These are phyloP conservation scores for Teratosphaeria zuluensis DNA, from an alignment of 2,329 filamentous ascomycete genomes.

Conservation along the genomic window DNA sequence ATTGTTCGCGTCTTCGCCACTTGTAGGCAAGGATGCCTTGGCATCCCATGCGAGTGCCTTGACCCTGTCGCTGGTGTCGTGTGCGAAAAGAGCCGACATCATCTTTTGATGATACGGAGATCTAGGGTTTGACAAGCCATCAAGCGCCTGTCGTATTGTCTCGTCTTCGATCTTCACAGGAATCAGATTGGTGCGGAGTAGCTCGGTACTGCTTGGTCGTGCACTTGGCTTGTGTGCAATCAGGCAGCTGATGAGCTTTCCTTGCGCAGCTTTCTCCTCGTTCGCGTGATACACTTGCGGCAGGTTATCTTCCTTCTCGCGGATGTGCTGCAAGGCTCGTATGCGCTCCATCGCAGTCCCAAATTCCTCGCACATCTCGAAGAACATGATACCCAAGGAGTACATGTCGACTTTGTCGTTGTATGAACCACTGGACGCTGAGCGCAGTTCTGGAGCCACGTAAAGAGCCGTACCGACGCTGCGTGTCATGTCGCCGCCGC, in stretches of 20 bases:
- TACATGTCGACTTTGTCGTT: slow-evolving; percentile 98
- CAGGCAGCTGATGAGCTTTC: slow-evolving; percentile 67
- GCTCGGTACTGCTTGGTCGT: slow-evolving; percentile 70
- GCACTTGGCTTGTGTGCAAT: slow-evolving; percentile 74
- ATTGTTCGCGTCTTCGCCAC: slow-evolving; percentile 12
- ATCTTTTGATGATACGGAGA: slow-evolving; percentile 88
- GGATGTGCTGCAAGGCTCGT: slow-evolving; percentile 57
- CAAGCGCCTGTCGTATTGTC: slow-evolving; percentile 72
- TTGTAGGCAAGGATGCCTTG: slow-evolving; percentile 9
- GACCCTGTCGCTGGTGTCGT: slow-evolving; percentile 42
- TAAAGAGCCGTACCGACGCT: slow-evolving; percentile 76
- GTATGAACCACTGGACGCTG: slow-evolving; percentile 64
- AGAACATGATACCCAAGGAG: slow-evolving; percentile 92
- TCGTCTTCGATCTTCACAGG: slow-evolving; percentile 91
- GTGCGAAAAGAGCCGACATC: slow-evolving; percentile 69
- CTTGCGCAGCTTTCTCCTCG: slow-evolving; percentile 59
- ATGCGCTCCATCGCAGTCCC: slow-evolving; percentile 55
- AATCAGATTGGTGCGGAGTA: slow-evolving; percentile 76
- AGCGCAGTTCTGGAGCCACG: slow-evolving; percentile 82
- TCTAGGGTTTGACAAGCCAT: slow-evolving; percentile 67
- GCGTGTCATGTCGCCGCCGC: slow-evolving; percentile 53
- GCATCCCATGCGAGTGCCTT: slow-evolving; percentile 55
- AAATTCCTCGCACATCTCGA: slow-evolving; percentile 77
- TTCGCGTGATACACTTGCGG: slow-evolving; percentile 61
- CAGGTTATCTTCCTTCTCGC: slow-evolving; percentile 57